phyloP scores from a whole-genome alignment of 129 eudicot genomes.

The Gnaphalium uliginosum region DNA sequence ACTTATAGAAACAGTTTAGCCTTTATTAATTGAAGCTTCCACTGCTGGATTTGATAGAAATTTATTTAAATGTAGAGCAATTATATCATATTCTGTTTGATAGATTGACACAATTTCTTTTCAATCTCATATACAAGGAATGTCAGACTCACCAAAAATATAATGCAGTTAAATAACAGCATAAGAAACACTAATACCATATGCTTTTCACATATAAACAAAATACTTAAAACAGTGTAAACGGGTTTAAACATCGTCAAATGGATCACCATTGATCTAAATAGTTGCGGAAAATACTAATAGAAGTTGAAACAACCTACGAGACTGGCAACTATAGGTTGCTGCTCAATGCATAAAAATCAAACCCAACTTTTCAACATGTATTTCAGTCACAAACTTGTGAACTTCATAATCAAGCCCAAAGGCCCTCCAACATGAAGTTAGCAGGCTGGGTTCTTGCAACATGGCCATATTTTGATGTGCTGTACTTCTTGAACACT shows the following conservation, averaged over 20 bases:
- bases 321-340: background rate
- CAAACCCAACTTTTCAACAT: background rate
- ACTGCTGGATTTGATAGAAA: too few species aligned
- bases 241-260: background rate
- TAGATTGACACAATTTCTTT: background rate
- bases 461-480: conserved; percentile 61
- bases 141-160: background rate
- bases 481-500: conserved; percentile 58
- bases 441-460: conserved; percentile 55
- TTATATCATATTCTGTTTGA: too few species aligned
- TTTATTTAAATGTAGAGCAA: too few species aligned
- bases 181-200: background rate
- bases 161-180: background rate
- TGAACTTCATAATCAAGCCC: background rate
- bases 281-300: background rate
- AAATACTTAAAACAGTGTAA: too few species aligned
- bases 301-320: background rate
- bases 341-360: conserved; percentile 19
- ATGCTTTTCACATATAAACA: background rate
- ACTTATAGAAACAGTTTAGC: too few species aligned
- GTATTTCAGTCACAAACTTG: background rate
- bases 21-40: too few species aligned
- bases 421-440: conserved; percentile 39
- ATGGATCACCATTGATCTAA: background rate
- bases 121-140: too few species aligned